A percentile compares a stretch with the other conserved stretches of the same genome.
phyloP scores from a whole-genome alignment of 2,329 filamentous ascomycete genomes.

The Pestalotiopsis fici region DNA sequence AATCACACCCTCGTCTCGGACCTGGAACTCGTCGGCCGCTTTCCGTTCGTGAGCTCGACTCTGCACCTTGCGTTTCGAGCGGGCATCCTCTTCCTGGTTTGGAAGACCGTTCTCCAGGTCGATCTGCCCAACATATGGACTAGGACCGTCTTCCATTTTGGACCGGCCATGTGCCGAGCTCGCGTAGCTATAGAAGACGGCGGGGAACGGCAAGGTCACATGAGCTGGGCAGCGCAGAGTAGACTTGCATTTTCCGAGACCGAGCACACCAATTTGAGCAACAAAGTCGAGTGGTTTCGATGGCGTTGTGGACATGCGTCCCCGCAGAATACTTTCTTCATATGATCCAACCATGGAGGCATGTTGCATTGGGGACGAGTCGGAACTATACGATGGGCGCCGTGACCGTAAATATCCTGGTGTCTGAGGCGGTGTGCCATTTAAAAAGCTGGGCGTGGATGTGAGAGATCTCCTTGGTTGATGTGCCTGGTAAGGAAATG shows the following conservation, averaged over 20 bases:
- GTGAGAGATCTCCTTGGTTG: slow-evolving; percentile 76
- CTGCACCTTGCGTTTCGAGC: slow-evolving; percentile 50
- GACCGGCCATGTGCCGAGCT: slow-evolving; percentile 64
- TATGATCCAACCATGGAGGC: slow-evolving; percentile 98
- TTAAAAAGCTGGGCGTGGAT: slow-evolving; percentile 51
- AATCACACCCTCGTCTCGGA: slow-evolving; percentile 16
- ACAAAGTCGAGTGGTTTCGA: slow-evolving; percentile 91
- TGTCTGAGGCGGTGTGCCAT: slow-evolving; percentile 48
- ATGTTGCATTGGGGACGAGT: slow-evolving; percentile 78
- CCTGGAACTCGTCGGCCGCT: slow-evolving; percentile 27
- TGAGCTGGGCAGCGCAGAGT: slow-evolving; percentile 85
- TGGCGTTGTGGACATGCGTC: slow-evolving; percentile 94
- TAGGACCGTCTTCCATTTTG: slow-evolving; percentile 80
- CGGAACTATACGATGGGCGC: slow-evolving; percentile 71
- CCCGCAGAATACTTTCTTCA: slow-evolving; percentile 92
- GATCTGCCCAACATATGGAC: slow-evolving; percentile 91
- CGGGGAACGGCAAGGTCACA: slow-evolving; percentile 86
- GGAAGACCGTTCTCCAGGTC: slow-evolving; percentile 82
- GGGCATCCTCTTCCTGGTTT: slow-evolving; percentile 48
- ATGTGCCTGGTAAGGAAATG: slow-evolving; percentile 73
- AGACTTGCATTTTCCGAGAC: slow-evolving; percentile 84
- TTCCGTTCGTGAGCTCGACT: slow-evolving; percentile 41
- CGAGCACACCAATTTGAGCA: slow-evolving; percentile 92
- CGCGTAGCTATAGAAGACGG: slow-evolving; percentile 93
- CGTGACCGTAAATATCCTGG: slow-evolving; percentile 56